A percentile compares a stretch with the other conserved stretches of the same genome.
These are phyloP conservation scores for Kodamaea leandrae DNA, from an alignment of 805 yeast genomes.

Conservation along the genomic window DNA sequence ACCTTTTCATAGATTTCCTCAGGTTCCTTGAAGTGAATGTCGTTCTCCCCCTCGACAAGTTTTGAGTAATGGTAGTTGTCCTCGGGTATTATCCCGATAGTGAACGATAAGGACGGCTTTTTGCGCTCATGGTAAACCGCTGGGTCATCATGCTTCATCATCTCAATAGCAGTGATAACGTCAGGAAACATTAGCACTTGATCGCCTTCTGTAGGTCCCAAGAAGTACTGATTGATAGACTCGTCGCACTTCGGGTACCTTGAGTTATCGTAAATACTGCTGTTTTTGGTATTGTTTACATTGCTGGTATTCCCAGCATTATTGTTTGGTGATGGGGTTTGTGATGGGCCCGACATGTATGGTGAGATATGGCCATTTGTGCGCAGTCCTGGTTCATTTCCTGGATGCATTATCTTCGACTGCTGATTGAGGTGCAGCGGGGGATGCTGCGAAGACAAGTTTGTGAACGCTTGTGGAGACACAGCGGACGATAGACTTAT, in stretches of 20 bases:
- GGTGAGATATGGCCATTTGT: constrained; percentile 2
- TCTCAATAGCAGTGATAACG: constrained; percentile 46
- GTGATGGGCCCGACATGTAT: constrained; percentile 12
- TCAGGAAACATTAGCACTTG: constrained; percentile 55
- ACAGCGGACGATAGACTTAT: constrained; percentile 33
- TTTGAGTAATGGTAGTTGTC: constrained; percentile 25
- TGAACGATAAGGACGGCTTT: constrained; percentile 43
- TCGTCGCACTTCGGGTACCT: constrained; percentile 50
- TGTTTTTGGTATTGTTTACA: no score
- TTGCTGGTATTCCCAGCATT: not conserved
- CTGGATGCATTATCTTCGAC: not conserved
- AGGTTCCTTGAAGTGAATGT: constrained; percentile 49
- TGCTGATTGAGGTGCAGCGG: constrained; percentile 16
- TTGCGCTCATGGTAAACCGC: constrained; percentile 34
- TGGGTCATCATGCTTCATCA: constrained; percentile 40
- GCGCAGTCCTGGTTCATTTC: not conserved
- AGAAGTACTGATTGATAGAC: constrained; percentile 62
- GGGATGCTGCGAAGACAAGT: constrained; percentile 4
- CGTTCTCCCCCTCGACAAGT: constrained; percentile 15
- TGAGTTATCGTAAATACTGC: constrained; percentile 17
- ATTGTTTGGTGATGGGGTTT: constrained; percentile 16
- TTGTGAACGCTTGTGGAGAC: constrained; percentile 30
- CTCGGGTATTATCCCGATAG: constrained; percentile 45
- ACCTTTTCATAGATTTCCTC: constrained; percentile 79
- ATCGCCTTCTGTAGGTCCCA: constrained; percentile 51